Conservation (phyloP, 352 stramenopile genomes). For the Globisporangium canariense region DNA sequence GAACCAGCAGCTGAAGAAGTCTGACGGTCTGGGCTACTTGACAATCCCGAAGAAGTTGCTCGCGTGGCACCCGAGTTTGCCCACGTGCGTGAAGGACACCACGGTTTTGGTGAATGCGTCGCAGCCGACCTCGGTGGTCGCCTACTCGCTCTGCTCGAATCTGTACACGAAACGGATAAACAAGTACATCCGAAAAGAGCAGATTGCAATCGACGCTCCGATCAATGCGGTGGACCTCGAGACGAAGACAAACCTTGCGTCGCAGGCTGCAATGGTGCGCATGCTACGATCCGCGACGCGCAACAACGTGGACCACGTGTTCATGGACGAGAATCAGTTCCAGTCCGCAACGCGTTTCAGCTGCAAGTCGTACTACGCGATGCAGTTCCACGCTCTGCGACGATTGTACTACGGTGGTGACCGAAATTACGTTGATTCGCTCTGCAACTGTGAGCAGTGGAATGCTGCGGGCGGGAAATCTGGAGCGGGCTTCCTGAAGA, state of each 20-base stretch:
- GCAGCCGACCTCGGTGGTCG: slow-evolving; percentile 82
- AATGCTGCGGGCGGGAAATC: slow-evolving; percentile 85
- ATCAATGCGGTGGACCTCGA: slow-evolving; percentile 31
- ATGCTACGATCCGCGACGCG: slow-evolving; percentile 61
- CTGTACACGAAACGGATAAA: slow-evolving; percentile 77
- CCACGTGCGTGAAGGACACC: slow-evolving; percentile 62
- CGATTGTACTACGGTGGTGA: slow-evolving; percentile 84
- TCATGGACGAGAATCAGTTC: slow-evolving; percentile 86
- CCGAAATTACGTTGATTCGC: slow-evolving; percentile 83
- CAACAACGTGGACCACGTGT: slow-evolving; percentile 84
- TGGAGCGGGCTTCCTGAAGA: slow-evolving; percentile 83
- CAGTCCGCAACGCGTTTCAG: slow-evolving; percentile 76
- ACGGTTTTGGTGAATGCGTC: slow-evolving; percentile 75
- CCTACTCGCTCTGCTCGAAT: slow-evolving; percentile 83
- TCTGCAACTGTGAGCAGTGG: slow-evolving; percentile 86
- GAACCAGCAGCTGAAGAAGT: slow-evolving; percentile 67
- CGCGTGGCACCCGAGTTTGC: slow-evolving; percentile 76
- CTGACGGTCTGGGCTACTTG: slow-evolving; percentile 58
- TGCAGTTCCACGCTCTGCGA: slow-evolving; percentile 85
- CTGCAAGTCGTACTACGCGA: slow-evolving; percentile 88
- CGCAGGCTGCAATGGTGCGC: slow-evolving; percentile 43
- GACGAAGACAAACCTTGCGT: slow-evolving; percentile 16
- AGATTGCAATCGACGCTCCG: slow-evolving; percentile 26
- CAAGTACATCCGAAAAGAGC: slow-evolving; percentile 65
- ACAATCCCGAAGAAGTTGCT: slow-evolving; percentile 79